These are phyloP conservation scores for Chaetomiaceae sp. DNA, from an alignment of 2,329 filamentous ascomycete species.

Conservation along the genomic window DNA sequence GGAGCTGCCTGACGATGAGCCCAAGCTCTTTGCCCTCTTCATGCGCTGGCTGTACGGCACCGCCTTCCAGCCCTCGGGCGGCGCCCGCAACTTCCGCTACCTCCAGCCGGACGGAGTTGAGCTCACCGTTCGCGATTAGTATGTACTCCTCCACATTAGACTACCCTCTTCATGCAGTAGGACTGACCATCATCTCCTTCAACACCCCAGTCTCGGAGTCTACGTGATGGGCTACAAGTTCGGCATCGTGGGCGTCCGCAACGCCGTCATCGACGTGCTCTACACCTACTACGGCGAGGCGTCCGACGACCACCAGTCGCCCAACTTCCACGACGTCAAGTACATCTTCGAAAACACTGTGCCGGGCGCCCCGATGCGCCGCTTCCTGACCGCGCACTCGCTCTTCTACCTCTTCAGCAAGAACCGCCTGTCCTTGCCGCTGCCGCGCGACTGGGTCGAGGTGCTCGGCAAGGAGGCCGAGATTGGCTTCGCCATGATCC, in stretches of 20 bases:
- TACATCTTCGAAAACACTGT: slow-evolving; percentile 22
- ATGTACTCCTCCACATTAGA: slow-evolving; percentile 1
- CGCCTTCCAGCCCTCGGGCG: slow-evolving; percentile 15
- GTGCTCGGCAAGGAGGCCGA: slow-evolving; percentile 9
- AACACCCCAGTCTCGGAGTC: slow-evolving; percentile 20
- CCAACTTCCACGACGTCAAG: slow-evolving; percentile 19
- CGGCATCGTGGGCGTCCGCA: slow-evolving; percentile 18
- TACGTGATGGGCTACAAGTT: slow-evolving; percentile 23
- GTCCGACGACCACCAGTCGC: slow-evolving; percentile 9
- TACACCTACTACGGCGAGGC: slow-evolving; percentile 21
- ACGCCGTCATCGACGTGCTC: slow-evolving; percentile 23
- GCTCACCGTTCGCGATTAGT: slow-evolving; percentile 21
- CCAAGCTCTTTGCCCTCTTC: slow-evolving; percentile 21
- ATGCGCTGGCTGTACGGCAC: slow-evolving; percentile 25
- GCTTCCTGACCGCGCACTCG: slow-evolving; percentile 18
- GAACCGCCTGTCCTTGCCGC: slow-evolving; percentile 6
- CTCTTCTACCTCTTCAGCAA: slow-evolving; percentile 20
- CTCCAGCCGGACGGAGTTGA: slow-evolving; percentile 11
- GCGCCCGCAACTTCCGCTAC: slow-evolving; percentile 16
- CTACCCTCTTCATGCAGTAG: neutral
- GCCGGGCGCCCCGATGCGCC: slow-evolving; percentile 17
- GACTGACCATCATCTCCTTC: neutral
- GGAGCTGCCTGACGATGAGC: slow-evolving; percentile 15
- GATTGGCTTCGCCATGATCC: slow-evolving; percentile 18
- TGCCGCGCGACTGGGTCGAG: slow-evolving; percentile 17